Base-by-base conservation (phyloP, 441 rosid species). In the Erodium trifolium region DNA sequence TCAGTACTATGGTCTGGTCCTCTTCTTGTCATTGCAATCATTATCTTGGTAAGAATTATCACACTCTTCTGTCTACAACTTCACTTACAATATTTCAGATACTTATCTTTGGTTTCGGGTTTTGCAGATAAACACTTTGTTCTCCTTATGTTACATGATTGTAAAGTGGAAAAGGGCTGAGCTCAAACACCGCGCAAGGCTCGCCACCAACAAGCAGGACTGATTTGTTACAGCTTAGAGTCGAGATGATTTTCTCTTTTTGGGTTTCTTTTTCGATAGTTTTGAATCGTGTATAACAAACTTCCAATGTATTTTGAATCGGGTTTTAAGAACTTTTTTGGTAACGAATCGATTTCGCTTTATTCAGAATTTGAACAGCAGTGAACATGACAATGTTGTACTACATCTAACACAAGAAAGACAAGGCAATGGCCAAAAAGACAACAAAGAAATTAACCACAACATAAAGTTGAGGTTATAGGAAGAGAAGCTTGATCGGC, bases 1-100 rank as follows among this genome's bases (percentile, higher is more conserved):
- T 94, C 99, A 0, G 79, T 78, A 4, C 89, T 94, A 71, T 94
- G 97, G 99, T 94, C 99, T 1, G 96, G 97, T 43, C 99, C 99
- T 43, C 97, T 94, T 75, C 85, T 94, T 9, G 68, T 81, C 77
- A 82, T 90, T 41, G 88, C 99, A 45, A 87, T 87, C 74, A 69
- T 87, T 60, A 88, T 94, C 73, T 78, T 94, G 97, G 99, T 94
- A 35, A 71, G 84, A 73, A n/a, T 37, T 37, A 69, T 73, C 53
- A 34, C 14, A 8, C 23, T 67, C 18, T 65, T 16, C 45, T 34
- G 0, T 51, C 39, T 60, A n/a, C 67, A 67, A 31, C 34, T 2
- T 3, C 34, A 1, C 34, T 31, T 31, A 31, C 34, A 31, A 31
- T 2, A 31, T 31, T 31, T 31, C 34, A 31, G 34, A 31, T 3